Base-by-base conservation (phyloP, 2,329 filamentous ascomycete genomes). In the Pseudocercospora crystallina region DNA sequence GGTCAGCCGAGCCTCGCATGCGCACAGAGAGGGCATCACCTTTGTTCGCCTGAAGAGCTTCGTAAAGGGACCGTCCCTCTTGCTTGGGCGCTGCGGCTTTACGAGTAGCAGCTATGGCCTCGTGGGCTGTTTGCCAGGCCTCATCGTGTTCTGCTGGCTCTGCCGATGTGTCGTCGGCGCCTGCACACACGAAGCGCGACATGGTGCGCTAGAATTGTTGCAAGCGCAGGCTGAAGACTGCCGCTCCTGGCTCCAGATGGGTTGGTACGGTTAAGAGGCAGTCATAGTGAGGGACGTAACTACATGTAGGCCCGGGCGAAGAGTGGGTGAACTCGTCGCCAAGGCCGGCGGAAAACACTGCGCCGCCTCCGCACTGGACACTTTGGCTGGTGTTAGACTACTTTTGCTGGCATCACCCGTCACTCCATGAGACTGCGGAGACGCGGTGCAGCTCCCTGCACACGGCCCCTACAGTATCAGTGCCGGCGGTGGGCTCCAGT, bases 11-110 rank as follows among this genome's bases (percentile, higher is more conserved):
- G 48, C 42, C 51, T 51, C 20, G 38, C 38, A 38, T 51, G 40
- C 36, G 26, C 31, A 33, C 15, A 20, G 15, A 17, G 29, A 33
- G 5, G 15, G 26, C 55, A 46, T 54, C 68, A 86, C 84, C 85
- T 81, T 91, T 92, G 70, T 94, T 94, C 37, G 85, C 88, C 71
- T 92, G 85, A 44, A 94, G 70, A 2, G 87, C 78, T 37, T 91
- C 89, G 66, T 80, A 94, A 26, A 94, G 75, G 44, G 79, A 84
- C 70, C 80, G 84, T 60, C 85, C 80, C 13, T 75, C 70, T 47
- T 73, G 67, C 49, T 73, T 58, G 50, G 76, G 73, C 53, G 77
- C 71, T 48, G 81, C 78, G 29, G 80, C 77, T 56, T 83, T 43
- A 5, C 51, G 51, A 26, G 42, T 51, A 9, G 78, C 78, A 13